Base-by-base conservation (phyloP, 352 stramenopile species). In the Thraustochytrium striatum region DNA sequence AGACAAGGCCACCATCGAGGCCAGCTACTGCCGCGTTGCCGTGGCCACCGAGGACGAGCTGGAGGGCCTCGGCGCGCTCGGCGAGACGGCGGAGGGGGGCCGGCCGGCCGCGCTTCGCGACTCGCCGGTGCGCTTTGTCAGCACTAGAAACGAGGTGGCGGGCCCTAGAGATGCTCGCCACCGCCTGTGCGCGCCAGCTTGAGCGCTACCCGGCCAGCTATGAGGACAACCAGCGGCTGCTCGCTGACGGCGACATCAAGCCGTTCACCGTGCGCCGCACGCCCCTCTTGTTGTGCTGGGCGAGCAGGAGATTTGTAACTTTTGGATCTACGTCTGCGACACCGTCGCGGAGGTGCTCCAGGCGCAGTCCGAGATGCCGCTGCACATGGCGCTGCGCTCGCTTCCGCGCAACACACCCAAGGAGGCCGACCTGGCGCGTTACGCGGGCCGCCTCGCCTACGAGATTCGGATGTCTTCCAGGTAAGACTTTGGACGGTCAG, bases 331-430 rank as follows among this genome's bases (percentile, higher is more conserved):
- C 36, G 65, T 43, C 36, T 41, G 16, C 41, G 3, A 72, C 84
- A 0, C 70, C 79, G 0, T 88, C 91, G 65, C 87, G 87, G 8
- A 87, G 91, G 79, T 87, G 92, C 35, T 92, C 90, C 78, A 93
- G 91, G 82, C 38, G 9, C 16, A 30, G 13, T 16, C 8, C 11
- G 61, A 73, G 11, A 41, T 13, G 13, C 57, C 57, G 38, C 70
- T 80, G 21, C 41, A 80, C 70, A 47, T 59, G 92, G 84, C 92
- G 91, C 82, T 87, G 86, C 62, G 88, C 88, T 41, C 43, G 50
- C 11, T 55, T n/a, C 68, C 28, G 19, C 28, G 30, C 72, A 78
- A 36, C 43, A 75, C 70, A 5, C 58, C 57, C 57, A 47, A 47
- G 8, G 61, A 80, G 13, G 70, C 70, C 16, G 93, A 93, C 81